Conservation (phyloP, 1,284 basidiomycete genomes). For the Phlebopus sp. region DNA sequence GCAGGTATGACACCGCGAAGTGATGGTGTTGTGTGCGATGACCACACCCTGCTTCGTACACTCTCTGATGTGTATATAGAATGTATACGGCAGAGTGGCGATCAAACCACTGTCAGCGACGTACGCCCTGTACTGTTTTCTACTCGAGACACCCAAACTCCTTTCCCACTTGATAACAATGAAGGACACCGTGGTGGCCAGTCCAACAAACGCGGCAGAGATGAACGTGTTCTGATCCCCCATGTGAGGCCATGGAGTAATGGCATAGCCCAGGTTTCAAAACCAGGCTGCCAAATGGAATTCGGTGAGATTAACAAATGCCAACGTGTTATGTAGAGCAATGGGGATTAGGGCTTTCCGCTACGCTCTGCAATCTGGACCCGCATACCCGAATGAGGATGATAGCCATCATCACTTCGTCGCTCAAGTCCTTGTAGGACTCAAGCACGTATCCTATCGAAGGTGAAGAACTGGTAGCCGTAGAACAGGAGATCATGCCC, state of each 20-base stretch:
- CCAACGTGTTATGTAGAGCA: conserved; percentile 12
- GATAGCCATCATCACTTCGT: conserved; percentile 18
- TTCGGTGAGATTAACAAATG: conserved; percentile 7
- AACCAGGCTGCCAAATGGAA: not conserved
- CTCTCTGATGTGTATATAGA: no score
- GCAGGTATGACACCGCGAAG: no score
- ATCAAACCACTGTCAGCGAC: conserved; percentile 14
- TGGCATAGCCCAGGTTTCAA: conserved; percentile 13
- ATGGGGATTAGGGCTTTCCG: not conserved
- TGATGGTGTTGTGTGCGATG: no score
- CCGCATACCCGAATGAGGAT: conserved; percentile 16
- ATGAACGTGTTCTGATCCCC: conserved; percentile 16
- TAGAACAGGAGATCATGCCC: conserved; percentile 20
- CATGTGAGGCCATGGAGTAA: conserved; percentile 18
- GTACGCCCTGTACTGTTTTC: conserved; percentile 15
- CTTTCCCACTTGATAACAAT: conserved; percentile 16
- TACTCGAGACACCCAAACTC: conserved; percentile 12
- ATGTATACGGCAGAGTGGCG: not conserved
- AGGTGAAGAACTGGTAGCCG: conserved; percentile 14
- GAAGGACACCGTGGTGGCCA: conserved; percentile 16
- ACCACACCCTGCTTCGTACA: no score
- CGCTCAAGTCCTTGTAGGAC: conserved; percentile 15
- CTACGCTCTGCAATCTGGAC: not conserved
- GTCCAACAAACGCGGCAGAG: no score
- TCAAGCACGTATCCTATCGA: conserved; percentile 18